phyloP scores from a whole-genome alignment of 2,329 filamentous ascomycete species.

The Phialocephala sp. region DNA sequence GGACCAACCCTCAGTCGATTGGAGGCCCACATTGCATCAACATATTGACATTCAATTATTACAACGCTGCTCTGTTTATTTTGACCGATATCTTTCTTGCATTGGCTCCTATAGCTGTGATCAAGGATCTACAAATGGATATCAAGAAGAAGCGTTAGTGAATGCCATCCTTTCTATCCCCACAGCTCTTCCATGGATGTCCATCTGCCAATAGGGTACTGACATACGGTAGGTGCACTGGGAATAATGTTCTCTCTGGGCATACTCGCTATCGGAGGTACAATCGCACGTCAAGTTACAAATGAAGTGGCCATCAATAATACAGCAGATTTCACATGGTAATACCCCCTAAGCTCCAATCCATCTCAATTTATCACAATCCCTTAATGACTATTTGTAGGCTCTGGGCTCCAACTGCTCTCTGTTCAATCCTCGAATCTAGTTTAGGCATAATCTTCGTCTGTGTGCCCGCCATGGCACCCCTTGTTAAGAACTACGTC shows the following conservation, averaged over 20 bases:
- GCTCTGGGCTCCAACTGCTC: constrained; percentile 26
- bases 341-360: not conserved
- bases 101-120: constrained; percentile 17
- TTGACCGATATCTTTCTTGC: constrained; percentile 22
- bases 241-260: constrained; percentile 24
- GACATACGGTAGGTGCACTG: constrained; percentile 10
- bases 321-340: constrained; percentile 23
- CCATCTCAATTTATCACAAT: not conserved
- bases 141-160: constrained; percentile 20
- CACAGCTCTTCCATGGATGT: not conserved
- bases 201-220: constrained; percentile 4
- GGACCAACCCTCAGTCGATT: constrained; percentile 21
- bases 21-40: constrained; percentile 23
- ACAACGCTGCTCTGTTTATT: constrained; percentile 22
- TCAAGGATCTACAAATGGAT: constrained; percentile 25
- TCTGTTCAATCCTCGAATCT: constrained; percentile 25
- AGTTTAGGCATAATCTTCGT: constrained; percentile 27
- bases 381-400: not conserved
- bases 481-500: constrained; percentile 20
- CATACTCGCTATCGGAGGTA: constrained; percentile 22
- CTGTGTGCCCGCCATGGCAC: constrained; percentile 25
- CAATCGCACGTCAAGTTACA: constrained; percentile 24
- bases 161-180: not conserved
- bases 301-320: constrained; percentile 19
- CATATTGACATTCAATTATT: constrained; percentile 25